Percentiles rank a stretch among this genome's conserved stretches.
Evolutionary conservation across 2,329 filamentous ascomycete species (phyloP).

Genomic region (Sarocladium kiliense): DNA sequence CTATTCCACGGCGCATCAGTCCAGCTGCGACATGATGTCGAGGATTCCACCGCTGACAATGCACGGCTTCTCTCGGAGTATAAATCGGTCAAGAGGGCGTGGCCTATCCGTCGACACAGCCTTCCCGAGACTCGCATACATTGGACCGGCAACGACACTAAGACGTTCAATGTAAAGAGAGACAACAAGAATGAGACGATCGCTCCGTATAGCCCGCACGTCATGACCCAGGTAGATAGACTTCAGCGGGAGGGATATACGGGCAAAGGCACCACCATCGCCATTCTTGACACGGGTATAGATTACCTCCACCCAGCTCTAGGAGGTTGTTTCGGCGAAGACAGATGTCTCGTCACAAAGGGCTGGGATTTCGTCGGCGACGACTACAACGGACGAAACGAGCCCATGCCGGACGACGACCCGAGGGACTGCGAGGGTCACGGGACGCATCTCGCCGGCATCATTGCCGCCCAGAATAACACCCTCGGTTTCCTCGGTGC

Average conservation of each 20-base stretch:
- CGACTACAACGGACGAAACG: slow-evolving; percentile 13
- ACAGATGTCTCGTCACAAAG: slow-evolving; percentile 31
- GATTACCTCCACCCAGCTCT: slow-evolving; percentile 56
- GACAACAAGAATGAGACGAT: too few relatives aligned
- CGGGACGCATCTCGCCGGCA: slow-evolving; percentile 18
- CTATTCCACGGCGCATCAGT: too few relatives aligned
- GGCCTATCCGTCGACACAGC: too few relatives aligned
- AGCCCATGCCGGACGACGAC: slow-evolving; percentile 16
- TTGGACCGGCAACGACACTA: too few relatives aligned
- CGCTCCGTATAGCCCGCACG: too few relatives aligned
- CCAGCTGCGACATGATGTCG: too few relatives aligned
- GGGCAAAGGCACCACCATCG: slow-evolving; percentile 41
- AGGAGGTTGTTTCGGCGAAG: slow-evolving; percentile 50
- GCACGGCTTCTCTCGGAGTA: too few relatives aligned
- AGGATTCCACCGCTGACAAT: too few relatives aligned
- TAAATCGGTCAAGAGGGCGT: too few relatives aligned
- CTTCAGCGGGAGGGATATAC: slow-evolving; percentile 35
- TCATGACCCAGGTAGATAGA: slow-evolving; percentile 43
- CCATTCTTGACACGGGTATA: slow-evolving; percentile 41
- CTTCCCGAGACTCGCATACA: too few relatives aligned
- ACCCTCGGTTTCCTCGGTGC: slow-evolving; percentile 46
- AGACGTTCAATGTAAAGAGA: too few relatives aligned
- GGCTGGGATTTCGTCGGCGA: slow-evolving; percentile 22
- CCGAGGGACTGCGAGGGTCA: slow-evolving; percentile 17
- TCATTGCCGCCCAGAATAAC: slow-evolving; percentile 6